Percentiles rank a stretch among this genome's conserved stretches.
Evolutionary conservation across 176 grass and related monocot species (phyloP).

Genomic region (Coix lacrymajobi): DNA sequence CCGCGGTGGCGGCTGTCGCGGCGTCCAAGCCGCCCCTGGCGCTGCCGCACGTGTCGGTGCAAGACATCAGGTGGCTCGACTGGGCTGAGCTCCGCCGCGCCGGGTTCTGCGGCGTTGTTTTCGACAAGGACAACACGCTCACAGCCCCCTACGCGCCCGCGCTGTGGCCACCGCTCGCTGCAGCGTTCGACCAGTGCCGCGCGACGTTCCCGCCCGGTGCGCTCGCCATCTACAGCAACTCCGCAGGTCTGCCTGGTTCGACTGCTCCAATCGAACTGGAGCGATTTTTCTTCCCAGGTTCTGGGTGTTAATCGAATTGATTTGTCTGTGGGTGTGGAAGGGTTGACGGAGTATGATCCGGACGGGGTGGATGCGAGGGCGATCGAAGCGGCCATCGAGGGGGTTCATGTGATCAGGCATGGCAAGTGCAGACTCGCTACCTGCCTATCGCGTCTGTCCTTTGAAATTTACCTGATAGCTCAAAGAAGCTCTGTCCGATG

Average conservation of each 20-base stretch:
- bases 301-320: neutral
- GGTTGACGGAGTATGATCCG: slow-evolving; percentile 80
- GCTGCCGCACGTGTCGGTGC: slow-evolving; percentile 71
- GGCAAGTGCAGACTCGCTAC: slow-evolving; percentile 38
- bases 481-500: neutral
- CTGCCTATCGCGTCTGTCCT: neutral
- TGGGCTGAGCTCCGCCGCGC: slow-evolving; percentile 75
- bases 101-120: slow-evolving; percentile 87
- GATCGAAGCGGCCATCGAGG: slow-evolving; percentile 69
- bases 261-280: slow-evolving; percentile 4
- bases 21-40: slow-evolving; percentile 57
- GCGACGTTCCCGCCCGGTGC: slow-evolving; percentile 57
- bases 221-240: slow-evolving; percentile 91
- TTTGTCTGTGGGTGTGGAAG: slow-evolving; percentile 24
- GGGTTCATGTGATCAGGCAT: slow-evolving; percentile 90
- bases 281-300: neutral
- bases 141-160: slow-evolving; percentile 66
- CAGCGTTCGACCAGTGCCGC: slow-evolving; percentile 62
- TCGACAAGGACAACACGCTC: slow-evolving; percentile 99
- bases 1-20: slow-evolving; percentile 47
- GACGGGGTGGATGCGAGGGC: slow-evolving; percentile 57
- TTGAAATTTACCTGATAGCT: neutral
- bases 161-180: slow-evolving; percentile 62
- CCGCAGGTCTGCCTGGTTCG: slow-evolving; percentile 49
- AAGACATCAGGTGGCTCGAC: slow-evolving; percentile 78